Conservation (phyloP, 164 flowering plant species). For the Vitis cinerea region DNA sequence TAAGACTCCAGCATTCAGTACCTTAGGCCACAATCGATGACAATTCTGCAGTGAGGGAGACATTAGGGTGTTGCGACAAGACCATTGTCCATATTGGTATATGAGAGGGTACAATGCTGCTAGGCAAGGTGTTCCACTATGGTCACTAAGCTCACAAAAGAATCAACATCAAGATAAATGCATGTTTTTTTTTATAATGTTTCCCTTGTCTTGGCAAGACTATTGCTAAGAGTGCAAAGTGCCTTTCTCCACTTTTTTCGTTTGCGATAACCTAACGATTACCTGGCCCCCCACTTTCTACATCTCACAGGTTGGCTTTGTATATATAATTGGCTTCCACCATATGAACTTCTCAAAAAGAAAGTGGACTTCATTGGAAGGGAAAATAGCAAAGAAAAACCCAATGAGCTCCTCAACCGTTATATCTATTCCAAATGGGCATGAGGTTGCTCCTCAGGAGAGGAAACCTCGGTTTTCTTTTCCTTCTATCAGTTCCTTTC, state of each 20-base stretch:
- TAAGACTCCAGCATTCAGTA: too few relatives aligned
- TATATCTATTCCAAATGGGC: conserved; percentile 23
- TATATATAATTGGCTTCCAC: conserved; percentile 9
- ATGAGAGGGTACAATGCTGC: background rate
- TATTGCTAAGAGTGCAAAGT: background rate
- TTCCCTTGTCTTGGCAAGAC: background rate
- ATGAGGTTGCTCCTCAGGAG: conserved; percentile 2
- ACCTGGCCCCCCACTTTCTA: background rate
- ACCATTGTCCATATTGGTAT: background rate
- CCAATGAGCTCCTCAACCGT: conserved; percentile 16
- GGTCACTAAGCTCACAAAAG: background rate
- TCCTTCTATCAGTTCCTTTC: conserved; percentile 5
- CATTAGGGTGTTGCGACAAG: background rate
- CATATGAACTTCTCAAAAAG: background rate
- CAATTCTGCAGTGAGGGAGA: too few relatives aligned
- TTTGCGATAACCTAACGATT: too few relatives aligned
- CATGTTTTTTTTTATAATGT: background rate
- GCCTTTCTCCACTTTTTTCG: too few relatives aligned
- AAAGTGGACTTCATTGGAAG: background rate
- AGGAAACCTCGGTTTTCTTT: conserved; percentile 2
- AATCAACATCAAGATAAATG: background rate
- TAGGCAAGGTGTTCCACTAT: background rate
- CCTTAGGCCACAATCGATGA: too few relatives aligned
- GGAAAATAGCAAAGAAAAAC: background rate
- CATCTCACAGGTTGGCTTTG: background rate